These are phyloP conservation scores for Cryphonectria naterciae DNA, from an alignment of 2,329 filamentous ascomycete species.

Conservation along the genomic window DNA sequence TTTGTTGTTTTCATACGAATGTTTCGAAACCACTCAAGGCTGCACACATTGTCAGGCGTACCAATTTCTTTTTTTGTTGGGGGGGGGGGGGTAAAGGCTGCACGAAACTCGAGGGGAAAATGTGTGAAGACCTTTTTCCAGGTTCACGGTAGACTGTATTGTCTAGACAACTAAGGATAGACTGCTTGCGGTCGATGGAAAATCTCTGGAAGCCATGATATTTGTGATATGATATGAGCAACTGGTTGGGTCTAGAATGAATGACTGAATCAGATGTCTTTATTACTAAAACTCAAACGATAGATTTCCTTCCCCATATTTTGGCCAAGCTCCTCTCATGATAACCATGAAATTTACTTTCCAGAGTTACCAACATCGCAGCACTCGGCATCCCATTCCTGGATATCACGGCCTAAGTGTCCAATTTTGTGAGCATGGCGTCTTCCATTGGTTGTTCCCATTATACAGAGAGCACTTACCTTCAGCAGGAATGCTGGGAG, in stretches of 20 bases:
- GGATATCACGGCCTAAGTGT: not conserved
- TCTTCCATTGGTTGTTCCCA: not conserved
- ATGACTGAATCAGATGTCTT: not conserved
- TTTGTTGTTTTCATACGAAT: no score
- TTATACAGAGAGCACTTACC: not conserved
- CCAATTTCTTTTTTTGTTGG: not conserved
- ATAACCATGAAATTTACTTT: not conserved
- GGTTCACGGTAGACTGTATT: not conserved
- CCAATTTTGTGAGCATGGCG: not conserved
- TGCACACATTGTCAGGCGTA: no score
- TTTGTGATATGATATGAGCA: not conserved
- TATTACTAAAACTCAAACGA: not conserved
- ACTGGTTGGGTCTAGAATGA: not conserved
- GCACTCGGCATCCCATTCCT: constrained; percentile 9
- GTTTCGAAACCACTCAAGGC: no score
- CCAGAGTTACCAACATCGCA: constrained; percentile 7
- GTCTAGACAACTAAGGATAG: not conserved
- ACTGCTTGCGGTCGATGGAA: not conserved
- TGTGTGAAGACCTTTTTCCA: not conserved
- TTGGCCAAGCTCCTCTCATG: not conserved
- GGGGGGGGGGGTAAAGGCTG: not conserved
- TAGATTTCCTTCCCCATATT: not conserved
- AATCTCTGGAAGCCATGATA: not conserved
- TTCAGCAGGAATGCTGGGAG: not conserved
- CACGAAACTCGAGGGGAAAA: not conserved